Evolutionary conservation across 78 protist species (phyloP).

Genomic region (Cavenderia fasciculata): DNA sequence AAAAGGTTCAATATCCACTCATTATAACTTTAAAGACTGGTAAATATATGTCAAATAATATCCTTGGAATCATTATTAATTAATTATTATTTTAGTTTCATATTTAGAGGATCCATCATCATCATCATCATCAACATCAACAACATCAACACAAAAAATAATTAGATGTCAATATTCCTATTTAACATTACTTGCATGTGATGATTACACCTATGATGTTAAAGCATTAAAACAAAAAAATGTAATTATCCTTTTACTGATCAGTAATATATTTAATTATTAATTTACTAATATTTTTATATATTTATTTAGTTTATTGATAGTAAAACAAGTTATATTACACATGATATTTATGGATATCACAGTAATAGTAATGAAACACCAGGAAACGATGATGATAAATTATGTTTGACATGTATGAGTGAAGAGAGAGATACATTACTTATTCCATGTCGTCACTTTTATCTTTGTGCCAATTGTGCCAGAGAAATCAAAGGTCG

Average conservation of each 20-base stretch:
- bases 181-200: slow-evolving; percentile 38
- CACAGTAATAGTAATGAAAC: neutral
- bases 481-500: slow-evolving; percentile 43
- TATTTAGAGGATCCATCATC: neutral
- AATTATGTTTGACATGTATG: slow-evolving; percentile 63
- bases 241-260: neutral
- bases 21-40: slow-evolving; percentile 39
- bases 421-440: slow-evolving; percentile 49
- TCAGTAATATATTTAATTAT: neutral
- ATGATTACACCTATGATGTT: slow-evolving; percentile 47
- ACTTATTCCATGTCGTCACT: slow-evolving; percentile 70
- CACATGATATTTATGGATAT: slow-evolving; percentile 72
- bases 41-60: neutral
- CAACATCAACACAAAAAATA: neutral
- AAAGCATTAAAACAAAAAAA: slow-evolving; percentile 71
- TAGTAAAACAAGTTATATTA: slow-evolving; percentile 11
- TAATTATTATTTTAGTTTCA: neutral
- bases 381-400: neutral
- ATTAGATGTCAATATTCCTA: slow-evolving; percentile 29
- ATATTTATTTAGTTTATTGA: slow-evolving; percentile 12
- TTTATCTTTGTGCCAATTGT: slow-evolving; percentile 62
- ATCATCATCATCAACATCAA: neutral
- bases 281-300: neutral
- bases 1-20: slow-evolving; percentile 40
- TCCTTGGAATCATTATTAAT: neutral